Percentiles rank a stretch among this genome's conserved stretches.
These are phyloP conservation scores for Bipolaris cookei DNA, from an alignment of 2,329 filamentous ascomycete genomes.

Conservation along the genomic window DNA sequence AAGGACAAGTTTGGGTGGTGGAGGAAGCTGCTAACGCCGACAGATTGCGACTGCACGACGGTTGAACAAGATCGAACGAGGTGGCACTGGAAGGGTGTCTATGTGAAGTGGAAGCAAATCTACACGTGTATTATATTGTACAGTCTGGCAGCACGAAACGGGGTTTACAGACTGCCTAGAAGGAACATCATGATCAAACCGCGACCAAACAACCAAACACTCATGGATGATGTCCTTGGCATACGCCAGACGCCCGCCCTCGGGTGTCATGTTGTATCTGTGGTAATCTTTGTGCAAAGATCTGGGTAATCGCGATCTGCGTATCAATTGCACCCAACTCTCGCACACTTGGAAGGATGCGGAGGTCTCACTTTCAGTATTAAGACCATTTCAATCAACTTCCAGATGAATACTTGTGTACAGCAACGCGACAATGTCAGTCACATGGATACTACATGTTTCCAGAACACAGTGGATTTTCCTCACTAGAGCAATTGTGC, in stretches of 20 bases:
- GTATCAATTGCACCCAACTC: background rate
- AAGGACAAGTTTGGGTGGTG: background rate
- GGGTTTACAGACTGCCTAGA: constrained; percentile 12
- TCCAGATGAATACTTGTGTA: background rate
- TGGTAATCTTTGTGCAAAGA: background rate
- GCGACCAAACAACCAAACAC: constrained; percentile 1
- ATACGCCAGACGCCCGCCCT: background rate
- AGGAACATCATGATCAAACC: constrained; percentile 3
- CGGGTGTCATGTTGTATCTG: background rate
- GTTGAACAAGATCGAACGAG: constrained; percentile 65
- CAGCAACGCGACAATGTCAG: background rate
- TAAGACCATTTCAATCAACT: background rate
- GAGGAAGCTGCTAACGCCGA: constrained; percentile 18
- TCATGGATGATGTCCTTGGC: background rate
- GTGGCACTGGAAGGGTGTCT: constrained; percentile 44
- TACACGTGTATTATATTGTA: constrained; percentile 40
- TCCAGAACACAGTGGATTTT: too few species aligned
- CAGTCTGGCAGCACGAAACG: constrained; percentile 21
- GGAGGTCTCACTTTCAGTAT: background rate
- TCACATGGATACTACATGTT: too few species aligned
- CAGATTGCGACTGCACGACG: constrained; percentile 65
- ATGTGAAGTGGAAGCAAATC: constrained; percentile 27
- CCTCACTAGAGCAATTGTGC: background rate
- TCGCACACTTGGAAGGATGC: too few species aligned
- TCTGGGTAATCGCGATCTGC: background rate